Conservation (phyloP, 139 green algal genomes). For the Auxenochlorella pyrenoidosa region DNA sequence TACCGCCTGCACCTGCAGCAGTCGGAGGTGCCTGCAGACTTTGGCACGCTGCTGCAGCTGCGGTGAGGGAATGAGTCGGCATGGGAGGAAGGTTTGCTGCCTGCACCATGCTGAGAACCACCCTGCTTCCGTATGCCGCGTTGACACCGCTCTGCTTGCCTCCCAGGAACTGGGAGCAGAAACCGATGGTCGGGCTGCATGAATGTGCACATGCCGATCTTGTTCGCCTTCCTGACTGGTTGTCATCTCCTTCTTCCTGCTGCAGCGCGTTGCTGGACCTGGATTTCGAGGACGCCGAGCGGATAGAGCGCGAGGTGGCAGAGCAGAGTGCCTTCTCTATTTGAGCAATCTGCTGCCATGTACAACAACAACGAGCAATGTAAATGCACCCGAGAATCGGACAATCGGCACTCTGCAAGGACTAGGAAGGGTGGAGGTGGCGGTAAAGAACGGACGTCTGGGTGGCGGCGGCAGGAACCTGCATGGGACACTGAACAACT, state of each 20-base stretch:
- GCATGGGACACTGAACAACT: too few species aligned
- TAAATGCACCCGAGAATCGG: too few species aligned
- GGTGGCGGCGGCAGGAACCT: too few species aligned
- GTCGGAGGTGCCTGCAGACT: constrained; percentile 69
- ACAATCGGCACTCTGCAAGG: too few species aligned
- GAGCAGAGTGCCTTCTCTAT: constrained; percentile 62
- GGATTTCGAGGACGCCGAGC: constrained; percentile 57
- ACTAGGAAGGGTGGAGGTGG: too few species aligned
- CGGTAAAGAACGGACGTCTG: too few species aligned
- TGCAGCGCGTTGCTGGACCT: constrained; percentile 68
- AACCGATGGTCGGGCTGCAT: too few species aligned
- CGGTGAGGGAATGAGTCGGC: constrained; percentile 4
- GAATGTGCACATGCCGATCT: too few species aligned
- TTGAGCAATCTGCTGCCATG: constrained; percentile 8
- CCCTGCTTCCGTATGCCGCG: neutral
- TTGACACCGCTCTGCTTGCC: neutral
- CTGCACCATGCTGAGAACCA: neutral
- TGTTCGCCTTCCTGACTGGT: too few species aligned
- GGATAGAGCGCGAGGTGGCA: constrained; percentile 66
- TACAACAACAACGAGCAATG: too few species aligned
- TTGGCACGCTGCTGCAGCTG: constrained; percentile 77
- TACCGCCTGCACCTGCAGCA: constrained; percentile 79
- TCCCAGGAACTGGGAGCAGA: neutral
- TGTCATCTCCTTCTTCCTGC: neutral
- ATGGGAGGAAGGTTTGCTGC: neutral